These are phyloP conservation scores for Helianthus tuberosus DNA, from an alignment of 129 eudicot genomes.

Conservation along the genomic window DNA sequence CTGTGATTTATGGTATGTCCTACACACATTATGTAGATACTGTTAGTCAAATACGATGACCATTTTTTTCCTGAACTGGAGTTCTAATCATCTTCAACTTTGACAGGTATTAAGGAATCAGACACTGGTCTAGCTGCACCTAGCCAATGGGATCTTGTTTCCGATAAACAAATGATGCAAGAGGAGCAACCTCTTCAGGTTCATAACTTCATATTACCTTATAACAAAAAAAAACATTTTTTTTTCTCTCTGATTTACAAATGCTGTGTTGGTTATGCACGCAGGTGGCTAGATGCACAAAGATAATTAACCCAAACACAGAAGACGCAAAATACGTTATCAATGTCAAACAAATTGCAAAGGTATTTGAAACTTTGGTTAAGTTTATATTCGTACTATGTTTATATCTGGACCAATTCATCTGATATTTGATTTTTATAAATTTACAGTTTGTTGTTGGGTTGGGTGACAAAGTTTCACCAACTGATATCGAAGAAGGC, in stretches of 20 bases:
- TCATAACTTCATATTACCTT: background rate
- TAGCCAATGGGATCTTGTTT: slow-evolving; percentile 97
- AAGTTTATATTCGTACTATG: background rate
- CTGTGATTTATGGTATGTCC: background rate
- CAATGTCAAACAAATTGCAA: slow-evolving; percentile 96
- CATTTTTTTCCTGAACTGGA: slow-evolving; percentile 10
- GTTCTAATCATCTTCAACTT: background rate
- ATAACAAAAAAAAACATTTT: background rate
- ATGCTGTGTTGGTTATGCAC: slow-evolving; percentile 16
- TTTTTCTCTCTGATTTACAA: background rate
- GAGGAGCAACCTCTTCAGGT: slow-evolving; percentile 99
- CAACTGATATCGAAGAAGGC: slow-evolving; percentile 99
- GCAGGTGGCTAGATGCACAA: slow-evolving; percentile 97
- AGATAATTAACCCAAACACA: slow-evolving; percentile 91
- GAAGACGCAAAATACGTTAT: slow-evolving; percentile 97
- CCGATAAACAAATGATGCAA: slow-evolving; percentile 99
- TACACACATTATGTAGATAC: background rate
- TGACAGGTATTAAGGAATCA: slow-evolving; percentile 88
- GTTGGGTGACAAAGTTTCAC: slow-evolving; percentile 95
- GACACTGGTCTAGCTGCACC: slow-evolving; percentile 99
- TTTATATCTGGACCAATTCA: slow-evolving; percentile 8
- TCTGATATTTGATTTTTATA: slow-evolving; percentile 23
- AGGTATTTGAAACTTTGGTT: slow-evolving; percentile 43
- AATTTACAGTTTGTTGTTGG: slow-evolving; percentile 93
- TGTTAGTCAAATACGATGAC: background rate